Evolutionary conservation across 2,329 filamentous ascomycete genomes (phyloP).

Genomic region (Pestalotiopsis fici): DNA sequence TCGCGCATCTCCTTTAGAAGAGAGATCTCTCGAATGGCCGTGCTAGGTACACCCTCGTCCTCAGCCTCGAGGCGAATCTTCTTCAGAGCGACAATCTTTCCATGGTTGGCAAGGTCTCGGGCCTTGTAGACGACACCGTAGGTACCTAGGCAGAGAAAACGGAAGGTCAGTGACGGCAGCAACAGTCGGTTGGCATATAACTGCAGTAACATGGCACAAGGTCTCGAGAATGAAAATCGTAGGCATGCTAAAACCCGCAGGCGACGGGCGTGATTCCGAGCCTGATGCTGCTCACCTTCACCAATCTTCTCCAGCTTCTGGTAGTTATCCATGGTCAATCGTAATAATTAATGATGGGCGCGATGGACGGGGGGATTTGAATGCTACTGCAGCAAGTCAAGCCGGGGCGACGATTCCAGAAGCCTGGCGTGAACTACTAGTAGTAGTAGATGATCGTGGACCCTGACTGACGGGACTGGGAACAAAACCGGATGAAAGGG

Average conservation of each 20-base stretch:
- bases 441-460: background rate
- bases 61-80: constrained; percentile 95
- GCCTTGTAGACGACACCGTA: constrained; percentile 97
- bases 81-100: constrained; percentile 89
- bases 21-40: constrained; percentile 91
- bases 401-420: no score
- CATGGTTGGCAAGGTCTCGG: constrained; percentile 77
- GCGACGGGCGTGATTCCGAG: background rate
- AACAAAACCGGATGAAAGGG: background rate
- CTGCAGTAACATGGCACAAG: background rate
- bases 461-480: background rate
- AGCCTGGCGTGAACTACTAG: background rate
- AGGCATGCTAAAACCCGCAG: background rate
- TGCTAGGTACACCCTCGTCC: constrained; percentile 90
- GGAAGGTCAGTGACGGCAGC: background rate
- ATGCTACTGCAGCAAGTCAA: no score
- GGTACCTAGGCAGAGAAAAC: constrained; percentile 60
- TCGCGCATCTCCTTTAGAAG: constrained; percentile 94
- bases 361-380: background rate
- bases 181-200: background rate
- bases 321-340: constrained; percentile 80
- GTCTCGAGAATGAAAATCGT: background rate
- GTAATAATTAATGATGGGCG: constrained; percentile 9
- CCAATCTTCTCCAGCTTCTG: constrained; percentile 96
- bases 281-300: constrained; percentile 64